Evolutionary conservation across 306 rosid genomes (phyloP).

Genomic region (Vigna reflexopilosa): DNA sequence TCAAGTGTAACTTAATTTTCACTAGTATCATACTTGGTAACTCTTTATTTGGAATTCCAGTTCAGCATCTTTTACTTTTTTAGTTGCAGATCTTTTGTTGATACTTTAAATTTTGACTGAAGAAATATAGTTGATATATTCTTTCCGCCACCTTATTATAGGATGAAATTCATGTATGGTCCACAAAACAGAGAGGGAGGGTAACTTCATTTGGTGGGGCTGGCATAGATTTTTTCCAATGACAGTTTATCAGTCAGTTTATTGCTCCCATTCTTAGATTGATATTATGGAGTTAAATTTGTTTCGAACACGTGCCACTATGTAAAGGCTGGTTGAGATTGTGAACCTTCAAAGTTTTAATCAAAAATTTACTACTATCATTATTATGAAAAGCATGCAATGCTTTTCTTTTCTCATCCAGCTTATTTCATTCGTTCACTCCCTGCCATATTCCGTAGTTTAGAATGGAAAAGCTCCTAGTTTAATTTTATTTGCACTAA

Average conservation of each 20-base stretch:
- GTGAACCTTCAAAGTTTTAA: constrained; percentile 22
- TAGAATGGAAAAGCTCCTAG: constrained; percentile 8
- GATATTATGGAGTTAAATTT: background rate
- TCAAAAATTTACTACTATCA: background rate
- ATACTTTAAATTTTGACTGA: background rate
- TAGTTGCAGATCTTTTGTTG: background rate
- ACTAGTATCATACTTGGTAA: background rate
- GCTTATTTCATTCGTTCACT: constrained; percentile 1
- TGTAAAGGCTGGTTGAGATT: constrained; percentile 5
- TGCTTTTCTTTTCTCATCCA: constrained; percentile 3
- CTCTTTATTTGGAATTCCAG: background rate
- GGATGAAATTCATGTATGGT: background rate
- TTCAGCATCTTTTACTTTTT: constrained; percentile 18
- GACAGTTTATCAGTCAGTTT: no score
- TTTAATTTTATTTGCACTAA: constrained; percentile 7
- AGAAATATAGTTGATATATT: background rate
- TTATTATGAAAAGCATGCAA: background rate
- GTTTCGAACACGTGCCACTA: background rate
- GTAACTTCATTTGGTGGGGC: background rate
- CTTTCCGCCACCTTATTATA: background rate
- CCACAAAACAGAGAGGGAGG: background rate
- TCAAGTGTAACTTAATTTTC: background rate
- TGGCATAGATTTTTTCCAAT: background rate
- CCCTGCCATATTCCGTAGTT: constrained; percentile 4
- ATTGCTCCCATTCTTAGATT: background rate